A percentile compares a stretch with the other conserved stretches of the same genome.
Conservation (phyloP, 1,284 basidiomycete species). For the Fistulina hepatica region DNA sequence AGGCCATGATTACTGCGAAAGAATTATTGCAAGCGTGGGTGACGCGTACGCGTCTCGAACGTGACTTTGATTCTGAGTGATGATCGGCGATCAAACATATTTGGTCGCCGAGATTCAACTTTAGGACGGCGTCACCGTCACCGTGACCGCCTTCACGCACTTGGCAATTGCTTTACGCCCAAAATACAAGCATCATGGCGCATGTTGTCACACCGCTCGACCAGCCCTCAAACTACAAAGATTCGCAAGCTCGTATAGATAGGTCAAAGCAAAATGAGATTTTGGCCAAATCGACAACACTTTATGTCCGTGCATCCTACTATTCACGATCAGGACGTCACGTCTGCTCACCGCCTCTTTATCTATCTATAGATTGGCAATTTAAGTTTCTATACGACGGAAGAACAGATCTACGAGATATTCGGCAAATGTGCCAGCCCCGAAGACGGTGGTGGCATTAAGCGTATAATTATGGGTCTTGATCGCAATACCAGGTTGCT, state of each 20-base stretch:
- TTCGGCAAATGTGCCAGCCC: slow-evolving; percentile 88
- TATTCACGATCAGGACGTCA: not conserved
- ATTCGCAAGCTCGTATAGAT: slow-evolving; percentile 74
- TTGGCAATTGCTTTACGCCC: slow-evolving; percentile 7
- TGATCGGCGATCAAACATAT: not conserved
- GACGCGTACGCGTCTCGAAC: slow-evolving; percentile 2
- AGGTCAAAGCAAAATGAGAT: slow-evolving; percentile 59
- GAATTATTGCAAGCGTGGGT: not conserved
- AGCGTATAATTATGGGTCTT: slow-evolving; percentile 98
- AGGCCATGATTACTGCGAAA: slow-evolving; percentile 45
- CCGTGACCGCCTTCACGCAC: slow-evolving; percentile 4
- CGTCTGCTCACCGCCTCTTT: slow-evolving; percentile 8
- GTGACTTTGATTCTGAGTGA: slow-evolving; percentile 5
- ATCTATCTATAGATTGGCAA: slow-evolving; percentile 71
- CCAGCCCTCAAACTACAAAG: slow-evolving; percentile 91
- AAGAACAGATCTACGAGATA: slow-evolving; percentile 98
- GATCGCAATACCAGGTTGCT: slow-evolving; percentile 86
- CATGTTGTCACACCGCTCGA: slow-evolving; percentile 80
- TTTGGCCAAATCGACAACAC: slow-evolving; percentile 61
- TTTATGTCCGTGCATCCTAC: slow-evolving; percentile 48
- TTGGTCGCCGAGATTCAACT: not conserved
- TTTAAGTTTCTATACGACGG: slow-evolving; percentile 95
- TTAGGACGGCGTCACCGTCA: slow-evolving; percentile 9
- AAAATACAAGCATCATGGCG: slow-evolving; percentile 48
- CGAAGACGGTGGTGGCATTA: slow-evolving; percentile 90